Evolutionary conservation across 2,329 filamentous ascomycete species (phyloP).

Genomic region (Orbilia blumenaviensis): DNA sequence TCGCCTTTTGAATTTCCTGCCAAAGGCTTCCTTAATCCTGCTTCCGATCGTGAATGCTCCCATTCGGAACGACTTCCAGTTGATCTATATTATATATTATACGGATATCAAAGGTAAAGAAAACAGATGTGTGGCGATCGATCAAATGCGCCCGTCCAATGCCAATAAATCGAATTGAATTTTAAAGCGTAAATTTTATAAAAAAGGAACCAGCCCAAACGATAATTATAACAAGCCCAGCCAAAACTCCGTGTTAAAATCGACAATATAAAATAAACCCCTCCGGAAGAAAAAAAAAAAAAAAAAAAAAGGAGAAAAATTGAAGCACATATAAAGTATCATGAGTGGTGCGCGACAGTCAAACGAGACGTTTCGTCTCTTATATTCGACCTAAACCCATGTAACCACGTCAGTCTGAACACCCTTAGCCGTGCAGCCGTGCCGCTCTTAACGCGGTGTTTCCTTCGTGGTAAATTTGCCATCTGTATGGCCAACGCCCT

Average conservation of each 20-base stretch:
- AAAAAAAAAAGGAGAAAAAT: no score
- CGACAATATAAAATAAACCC: neutral
- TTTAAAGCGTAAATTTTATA: no score
- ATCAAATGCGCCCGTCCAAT: no score
- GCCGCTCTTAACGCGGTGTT: constrained; percentile 18
- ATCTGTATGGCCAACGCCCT: neutral
- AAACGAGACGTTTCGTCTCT: no score
- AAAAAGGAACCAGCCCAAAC: neutral
- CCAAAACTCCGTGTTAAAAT: no score
- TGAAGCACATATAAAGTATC: no score
- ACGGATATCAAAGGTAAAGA: neutral
- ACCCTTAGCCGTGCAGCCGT: no score
- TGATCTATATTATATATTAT: neutral
- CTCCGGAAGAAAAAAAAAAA: neutral
- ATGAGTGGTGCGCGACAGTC: no score
- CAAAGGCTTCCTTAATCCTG: constrained; percentile 31
- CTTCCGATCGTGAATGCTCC: constrained; percentile 10
- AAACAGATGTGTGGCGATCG: neutral
- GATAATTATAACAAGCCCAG: neutral
- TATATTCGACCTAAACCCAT: no score
- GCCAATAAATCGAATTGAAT: no score
- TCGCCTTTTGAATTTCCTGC: constrained; percentile 25
- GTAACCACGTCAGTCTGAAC: no score
- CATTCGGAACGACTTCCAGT: constrained; percentile 14
- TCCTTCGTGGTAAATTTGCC: neutral